These are phyloP conservation scores for Asterophora parasitica DNA, from an alignment of 768 basidiomycete genomes.

Conservation along the genomic window DNA sequence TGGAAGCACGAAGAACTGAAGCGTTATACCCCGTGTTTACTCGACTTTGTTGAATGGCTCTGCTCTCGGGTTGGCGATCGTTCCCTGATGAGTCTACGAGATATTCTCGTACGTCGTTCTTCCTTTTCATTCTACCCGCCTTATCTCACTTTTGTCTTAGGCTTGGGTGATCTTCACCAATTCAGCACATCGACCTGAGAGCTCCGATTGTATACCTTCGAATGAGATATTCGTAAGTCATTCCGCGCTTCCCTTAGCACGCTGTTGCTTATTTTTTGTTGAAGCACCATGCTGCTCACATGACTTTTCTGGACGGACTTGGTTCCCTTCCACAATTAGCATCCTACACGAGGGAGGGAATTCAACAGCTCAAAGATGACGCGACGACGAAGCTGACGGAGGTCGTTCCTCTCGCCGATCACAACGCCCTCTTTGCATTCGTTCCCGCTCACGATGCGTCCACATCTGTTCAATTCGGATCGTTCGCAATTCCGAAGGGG, in stretches of 20 bases:
- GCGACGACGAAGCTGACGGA: slow-evolving; percentile 50
- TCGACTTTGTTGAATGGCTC: slow-evolving; percentile 85
- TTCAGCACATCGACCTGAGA: slow-evolving; percentile 34
- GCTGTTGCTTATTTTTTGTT: not conserved
- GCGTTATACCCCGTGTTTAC: slow-evolving; percentile 52
- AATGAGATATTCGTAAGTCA: slow-evolving; percentile 64
- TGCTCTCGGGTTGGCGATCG: slow-evolving; percentile 53
- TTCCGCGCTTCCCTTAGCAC: not conserved
- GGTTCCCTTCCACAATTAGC: slow-evolving; percentile 71
- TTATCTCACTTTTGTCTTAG: slow-evolving; percentile 32
- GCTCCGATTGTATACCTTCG: slow-evolving; percentile 28
- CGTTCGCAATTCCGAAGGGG: slow-evolving; percentile 70
- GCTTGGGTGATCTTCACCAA: slow-evolving; percentile 94
- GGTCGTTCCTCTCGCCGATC: slow-evolving; percentile 44
- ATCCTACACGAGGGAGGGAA: slow-evolving; percentile 52
- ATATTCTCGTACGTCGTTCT: slow-evolving; percentile 65
- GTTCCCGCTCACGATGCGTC: slow-evolving; percentile 30
- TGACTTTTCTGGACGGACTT: slow-evolving; percentile 90
- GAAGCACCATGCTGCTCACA: slow-evolving; percentile 88
- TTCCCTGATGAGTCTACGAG: slow-evolving; percentile 73
- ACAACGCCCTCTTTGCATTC: slow-evolving; percentile 20
- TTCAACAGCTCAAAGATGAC: slow-evolving; percentile 58
- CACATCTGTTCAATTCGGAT: slow-evolving; percentile 55
- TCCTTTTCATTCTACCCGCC: not conserved
- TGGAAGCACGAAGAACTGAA: slow-evolving; percentile 59